Evolutionary conservation across 768 basidiomycete species (phyloP).

Genomic region (Boletus reticuloceps): DNA sequence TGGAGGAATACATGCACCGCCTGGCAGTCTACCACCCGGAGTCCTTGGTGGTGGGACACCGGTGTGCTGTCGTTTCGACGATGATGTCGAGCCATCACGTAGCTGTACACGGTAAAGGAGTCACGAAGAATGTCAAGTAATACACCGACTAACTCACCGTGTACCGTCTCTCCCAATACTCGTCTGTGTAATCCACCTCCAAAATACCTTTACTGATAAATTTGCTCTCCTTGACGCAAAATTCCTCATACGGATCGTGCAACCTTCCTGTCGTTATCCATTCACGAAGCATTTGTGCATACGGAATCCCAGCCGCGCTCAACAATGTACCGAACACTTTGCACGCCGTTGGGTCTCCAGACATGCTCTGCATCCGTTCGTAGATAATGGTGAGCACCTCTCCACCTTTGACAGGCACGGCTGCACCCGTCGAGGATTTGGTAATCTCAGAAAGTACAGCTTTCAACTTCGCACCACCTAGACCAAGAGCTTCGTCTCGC

Average conservation of each 20-base stretch:
- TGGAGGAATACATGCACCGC: conserved; percentile 92
- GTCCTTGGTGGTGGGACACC: conserved; percentile 75
- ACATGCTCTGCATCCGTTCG: conserved; percentile 84
- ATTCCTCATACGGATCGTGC: conserved; percentile 89
- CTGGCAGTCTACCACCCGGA: conserved; percentile 73
- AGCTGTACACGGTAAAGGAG: conserved; percentile 38
- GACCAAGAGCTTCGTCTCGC: conserved; percentile 82
- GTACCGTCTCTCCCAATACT: conserved; percentile 97
- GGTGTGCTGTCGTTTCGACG: conserved; percentile 66
- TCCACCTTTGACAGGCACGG: conserved; percentile 88
- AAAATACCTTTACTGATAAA: conserved; percentile 89
- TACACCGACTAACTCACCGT: conserved; percentile 53
- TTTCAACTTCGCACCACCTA: conserved; percentile 78
- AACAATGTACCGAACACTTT: conserved; percentile 81
- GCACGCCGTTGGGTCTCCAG: conserved; percentile 88
- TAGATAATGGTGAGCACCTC: conserved; percentile 90
- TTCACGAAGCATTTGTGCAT: conserved; percentile 77
- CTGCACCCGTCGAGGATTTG: conserved; percentile 53
- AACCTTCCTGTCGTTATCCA: conserved; percentile 90
- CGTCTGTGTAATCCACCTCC: conserved; percentile 95
- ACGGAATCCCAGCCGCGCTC: conserved; percentile 81
- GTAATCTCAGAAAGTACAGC: conserved; percentile 77
- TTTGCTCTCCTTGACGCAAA: conserved; percentile 91
- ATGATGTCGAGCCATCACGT: conserved; percentile 69
- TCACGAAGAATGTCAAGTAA: conserved; percentile 3